Evolutionary conservation across 2,329 filamentous ascomycete genomes (phyloP).

Genomic region (Fusarium mexicanum): DNA sequence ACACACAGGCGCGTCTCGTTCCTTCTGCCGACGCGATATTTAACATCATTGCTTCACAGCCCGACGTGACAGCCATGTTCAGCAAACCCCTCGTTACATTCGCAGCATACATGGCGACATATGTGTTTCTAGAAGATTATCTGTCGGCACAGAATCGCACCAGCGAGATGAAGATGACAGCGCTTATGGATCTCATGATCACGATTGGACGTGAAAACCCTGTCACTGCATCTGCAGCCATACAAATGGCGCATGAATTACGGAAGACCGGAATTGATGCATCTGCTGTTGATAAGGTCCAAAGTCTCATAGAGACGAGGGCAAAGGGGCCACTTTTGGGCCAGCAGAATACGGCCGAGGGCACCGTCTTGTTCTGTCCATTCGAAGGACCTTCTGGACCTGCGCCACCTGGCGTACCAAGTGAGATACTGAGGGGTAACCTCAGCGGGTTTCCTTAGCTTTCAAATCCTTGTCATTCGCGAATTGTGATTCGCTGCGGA

Average conservation of each 20-base stretch:
- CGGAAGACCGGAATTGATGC: constrained; percentile 49
- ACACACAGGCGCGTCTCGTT: constrained; percentile 72
- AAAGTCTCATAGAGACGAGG: constrained; percentile 22
- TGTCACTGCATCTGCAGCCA: constrained; percentile 74
- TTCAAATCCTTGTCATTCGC: not conserved
- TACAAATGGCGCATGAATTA: constrained; percentile 75
- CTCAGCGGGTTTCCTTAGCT: not conserved
- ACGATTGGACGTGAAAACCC: constrained; percentile 72
- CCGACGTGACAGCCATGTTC: constrained; percentile 50
- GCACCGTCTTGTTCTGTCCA: constrained; percentile 36
- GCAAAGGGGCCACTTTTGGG: constrained; percentile 32
- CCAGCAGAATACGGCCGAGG: constrained; percentile 15
- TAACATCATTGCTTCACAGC: constrained; percentile 72
- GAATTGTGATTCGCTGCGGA: not conserved
- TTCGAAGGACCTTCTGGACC: constrained; percentile 25
- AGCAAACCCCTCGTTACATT: constrained; percentile 78
- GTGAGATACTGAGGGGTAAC: constrained; percentile 6
- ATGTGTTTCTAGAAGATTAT: constrained; percentile 76
- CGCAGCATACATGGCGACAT: constrained; percentile 75
- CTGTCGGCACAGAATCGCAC: constrained; percentile 66
- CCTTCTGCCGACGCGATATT: constrained; percentile 84
- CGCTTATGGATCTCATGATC: constrained; percentile 73
- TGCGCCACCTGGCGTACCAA: constrained; percentile 24
- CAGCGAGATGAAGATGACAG: constrained; percentile 67
- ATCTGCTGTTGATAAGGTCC: constrained; percentile 36